Base-by-base conservation (phyloP, 352 stramenopile species). In the Globisporangium ultimum region DNA sequence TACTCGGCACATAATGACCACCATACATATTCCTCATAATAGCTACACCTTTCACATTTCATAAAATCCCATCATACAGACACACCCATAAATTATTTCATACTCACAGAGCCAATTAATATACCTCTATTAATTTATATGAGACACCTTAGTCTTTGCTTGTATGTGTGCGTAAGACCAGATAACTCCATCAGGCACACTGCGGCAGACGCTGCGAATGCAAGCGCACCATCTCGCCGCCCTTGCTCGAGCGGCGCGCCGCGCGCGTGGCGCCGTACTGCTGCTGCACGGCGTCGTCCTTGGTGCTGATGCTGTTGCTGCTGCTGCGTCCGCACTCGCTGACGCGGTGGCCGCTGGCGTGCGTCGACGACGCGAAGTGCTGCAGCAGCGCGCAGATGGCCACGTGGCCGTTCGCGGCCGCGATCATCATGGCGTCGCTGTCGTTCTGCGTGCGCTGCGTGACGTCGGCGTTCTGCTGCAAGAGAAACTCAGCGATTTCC, bases 381-480 rank as follows among this genome's bases (percentile, higher is more conserved):
- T 88, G 76, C 45, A 92, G 72, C 43, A 92, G 52, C 50, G 85
- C 80, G 60, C 80, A 90, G 53, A 92, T 76, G 20, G 67, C 70
- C 36, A 71, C 60, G 59, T 90, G 76, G 52, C 76, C 83, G 58
- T 90, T 87, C 52, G 74, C 74, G 22, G 80, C 65, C 2, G 83
- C 83, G 55, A 92, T 90, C 80, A 84, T 83, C 52, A 90, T 70
- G 2, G 78, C 80, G 48, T 92, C 79, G 61, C 80, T 92, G 63
- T 87, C 78, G 63, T 85, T 88, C 63, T 84, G 87, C 59, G 83
- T 90, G 60, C 76, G 76, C 54, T 85, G 84, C 58, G 81, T 67
- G 0, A 74, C 77, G 60, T 91, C 77, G 1, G 80, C 83, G 48
- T 85, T 55, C 61, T 89, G 74, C n/a, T 76, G 70, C 43, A 93